Conservation (phyloP, 495 filamentous ascomycete species). For the Lindgomyces ingoldianus region DNA sequence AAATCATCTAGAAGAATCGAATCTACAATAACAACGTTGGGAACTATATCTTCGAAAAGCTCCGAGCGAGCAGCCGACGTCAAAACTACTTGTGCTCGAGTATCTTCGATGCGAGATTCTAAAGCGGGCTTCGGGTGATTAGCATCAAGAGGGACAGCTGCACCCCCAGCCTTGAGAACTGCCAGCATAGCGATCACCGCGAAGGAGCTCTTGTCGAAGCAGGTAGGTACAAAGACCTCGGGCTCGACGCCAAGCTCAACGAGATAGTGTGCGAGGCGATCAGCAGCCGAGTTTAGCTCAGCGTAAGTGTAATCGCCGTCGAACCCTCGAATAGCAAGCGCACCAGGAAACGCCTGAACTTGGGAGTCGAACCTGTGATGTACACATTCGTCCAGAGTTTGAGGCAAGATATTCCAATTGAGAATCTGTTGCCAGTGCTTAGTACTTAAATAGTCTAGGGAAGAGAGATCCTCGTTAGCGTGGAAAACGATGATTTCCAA, state of each 20-base stretch:
- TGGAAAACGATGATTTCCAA: conserved; percentile 29
- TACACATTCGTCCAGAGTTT: conserved; percentile 31
- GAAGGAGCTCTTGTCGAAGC: conserved; percentile 56
- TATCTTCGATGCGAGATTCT: conserved; percentile 33
- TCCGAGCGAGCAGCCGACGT: conserved; percentile 21
- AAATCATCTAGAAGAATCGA: conserved; percentile 29
- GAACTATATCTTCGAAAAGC: conserved; percentile 36
- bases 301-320: conserved; percentile 35
- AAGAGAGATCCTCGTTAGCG: conserved; percentile 16
- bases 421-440: conserved; percentile 31
- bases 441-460: conserved; percentile 30
- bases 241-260: conserved; percentile 49
- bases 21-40: conserved; percentile 32
- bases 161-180: conserved; percentile 46
- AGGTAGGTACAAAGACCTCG: conserved; percentile 55
- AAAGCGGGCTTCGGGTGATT: conserved; percentile 34
- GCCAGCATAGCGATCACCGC: conserved; percentile 47
- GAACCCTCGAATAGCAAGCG: conserved; percentile 32
- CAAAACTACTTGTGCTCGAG: conserved; percentile 30
- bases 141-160: conserved; percentile 34
- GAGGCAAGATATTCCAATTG: conserved; percentile 32
- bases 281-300: conserved; percentile 24
- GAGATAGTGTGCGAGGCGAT: conserved; percentile 31
- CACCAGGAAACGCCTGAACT: conserved; percentile 24
- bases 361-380: conserved; percentile 25